Conservation (phyloP, 306 rosid genomes). For the Abrus precatorius region DNA sequence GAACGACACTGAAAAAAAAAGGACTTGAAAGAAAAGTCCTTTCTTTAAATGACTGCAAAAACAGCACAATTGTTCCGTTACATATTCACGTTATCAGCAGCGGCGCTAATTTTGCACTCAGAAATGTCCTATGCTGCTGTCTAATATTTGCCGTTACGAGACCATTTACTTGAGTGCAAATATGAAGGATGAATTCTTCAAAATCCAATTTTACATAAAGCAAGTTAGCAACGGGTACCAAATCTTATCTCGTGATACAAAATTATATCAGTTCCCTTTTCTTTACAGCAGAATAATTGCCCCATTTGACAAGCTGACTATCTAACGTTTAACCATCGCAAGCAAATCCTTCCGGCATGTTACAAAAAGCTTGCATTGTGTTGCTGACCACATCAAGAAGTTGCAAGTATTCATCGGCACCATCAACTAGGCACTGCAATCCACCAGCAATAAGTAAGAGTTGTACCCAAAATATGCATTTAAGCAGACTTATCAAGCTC, state of each 20-base stretch:
- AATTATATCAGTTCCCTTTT: background rate
- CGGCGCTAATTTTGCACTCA: background rate
- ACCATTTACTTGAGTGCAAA: background rate
- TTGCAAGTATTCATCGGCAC: slow-evolving; percentile 92
- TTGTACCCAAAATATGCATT: background rate
- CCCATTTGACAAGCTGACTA: background rate
- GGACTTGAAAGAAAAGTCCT: background rate
- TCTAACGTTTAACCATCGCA: slow-evolving; percentile 46
- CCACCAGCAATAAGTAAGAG: slow-evolving; percentile 46
- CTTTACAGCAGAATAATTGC: slow-evolving; percentile 21
- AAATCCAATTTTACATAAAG: slow-evolving; percentile 37
- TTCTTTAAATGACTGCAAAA: background rate
- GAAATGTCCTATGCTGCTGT: background rate
- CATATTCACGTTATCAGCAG: background rate
- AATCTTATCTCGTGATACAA: slow-evolving; percentile 19
- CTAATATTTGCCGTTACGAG: background rate
- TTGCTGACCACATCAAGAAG: slow-evolving; percentile 84
- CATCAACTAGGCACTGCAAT: slow-evolving; percentile 86
- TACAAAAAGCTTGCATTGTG: slow-evolving; percentile 68
- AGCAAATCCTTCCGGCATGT: slow-evolving; percentile 74
- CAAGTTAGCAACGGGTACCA: background rate
- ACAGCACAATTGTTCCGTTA: background rate
- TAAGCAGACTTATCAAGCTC: slow-evolving; percentile 9
- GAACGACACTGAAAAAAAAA: background rate
- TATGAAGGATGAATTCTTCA: slow-evolving; percentile 9